Conservation (phyloP, 352 stramenopile species). For the Globisporangium solare region DNA sequence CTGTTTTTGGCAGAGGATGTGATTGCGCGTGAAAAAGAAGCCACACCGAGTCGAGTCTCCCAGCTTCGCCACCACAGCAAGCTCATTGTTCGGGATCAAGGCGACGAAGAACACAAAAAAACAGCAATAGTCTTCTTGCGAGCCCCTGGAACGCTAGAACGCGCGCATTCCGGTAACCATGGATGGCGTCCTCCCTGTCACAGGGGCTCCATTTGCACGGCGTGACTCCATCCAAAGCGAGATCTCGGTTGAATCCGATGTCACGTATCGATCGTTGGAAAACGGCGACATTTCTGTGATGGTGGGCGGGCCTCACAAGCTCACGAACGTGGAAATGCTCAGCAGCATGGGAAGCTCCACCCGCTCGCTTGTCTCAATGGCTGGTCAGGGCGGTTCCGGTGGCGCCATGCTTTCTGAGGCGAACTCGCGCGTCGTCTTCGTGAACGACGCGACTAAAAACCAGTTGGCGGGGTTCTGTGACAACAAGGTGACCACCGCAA, state of each 20-base stretch:
- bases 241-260: conserved; percentile 35
- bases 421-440: conserved; percentile 61
- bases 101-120: background rate
- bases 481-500: conserved; percentile 81
- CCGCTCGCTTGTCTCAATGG: conserved; percentile 12
- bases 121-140: background rate
- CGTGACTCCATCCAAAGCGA: conserved; percentile 35
- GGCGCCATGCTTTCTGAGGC: conserved; percentile 27
- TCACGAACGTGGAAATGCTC: conserved; percentile 2
- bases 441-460: conserved; percentile 68
- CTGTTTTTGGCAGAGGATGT: background rate
- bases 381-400: background rate
- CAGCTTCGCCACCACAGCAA: too few relatives aligned
- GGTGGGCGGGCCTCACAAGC: conserved; percentile 4
- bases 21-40: background rate
- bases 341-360: conserved; percentile 3
- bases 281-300: conserved; percentile 26
- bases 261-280: conserved; percentile 41
- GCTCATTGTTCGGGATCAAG: background rate
- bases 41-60: too few relatives aligned
- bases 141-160: background rate
- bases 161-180: conserved; percentile 1
- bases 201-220: conserved; percentile 6
- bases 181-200: conserved; percentile 14
- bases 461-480: conserved; percentile 49